Base-by-base conservation (phyloP, 805 yeast genomes). In the Yamadazyma philogaea region DNA sequence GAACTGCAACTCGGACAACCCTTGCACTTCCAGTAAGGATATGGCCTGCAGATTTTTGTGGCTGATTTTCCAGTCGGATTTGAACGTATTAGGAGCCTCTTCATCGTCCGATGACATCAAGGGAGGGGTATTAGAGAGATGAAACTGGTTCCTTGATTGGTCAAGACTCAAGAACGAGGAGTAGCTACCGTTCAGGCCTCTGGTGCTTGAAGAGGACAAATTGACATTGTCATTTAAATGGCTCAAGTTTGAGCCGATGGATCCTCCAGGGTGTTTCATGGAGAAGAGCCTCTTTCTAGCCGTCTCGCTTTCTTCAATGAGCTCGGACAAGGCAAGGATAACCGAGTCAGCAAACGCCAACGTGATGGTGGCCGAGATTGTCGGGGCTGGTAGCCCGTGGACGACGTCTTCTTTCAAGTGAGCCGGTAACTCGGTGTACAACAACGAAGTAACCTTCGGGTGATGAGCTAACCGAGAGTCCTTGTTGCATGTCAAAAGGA, bases 231-330 rank as follows among this genome's bases (percentile, higher is more conserved):
- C 62, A 49, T 66, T 63, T 46, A 68, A 54, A 43, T 66, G 66
- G 43, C 52, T 43, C 48, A 68, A 63, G 47, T 62, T 61, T 4
- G 64, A 69, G 12, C 96, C 96, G 55, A 88, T 87, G 1, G 93
- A 84, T 14, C 96, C 96, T 16, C 96, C 96, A 1, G 96, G 96
- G 55, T 88, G 96, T 56, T 83, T 76, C 47, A 75, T 75, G 7
- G 84, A 81, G 61, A 88, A 88, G 28, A 73, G 61, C 44, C 60
- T 63, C 48, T 72, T 74, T 32, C 96, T 68, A 43, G 70, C 66
- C 28, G 64, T 60, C 22, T 70, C 60, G 54, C 87, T 88, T 7
- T 66, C 65, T 42, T 80, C 79, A 41, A 82, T 74, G 55, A 82
- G 57, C 55, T 87, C 93, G 37, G 82, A 75, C 18, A 89, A 63